Evolutionary conservation across 2,329 filamentous ascomycete genomes (phyloP).

Genomic region (Scedosporium apiospermum): DNA sequence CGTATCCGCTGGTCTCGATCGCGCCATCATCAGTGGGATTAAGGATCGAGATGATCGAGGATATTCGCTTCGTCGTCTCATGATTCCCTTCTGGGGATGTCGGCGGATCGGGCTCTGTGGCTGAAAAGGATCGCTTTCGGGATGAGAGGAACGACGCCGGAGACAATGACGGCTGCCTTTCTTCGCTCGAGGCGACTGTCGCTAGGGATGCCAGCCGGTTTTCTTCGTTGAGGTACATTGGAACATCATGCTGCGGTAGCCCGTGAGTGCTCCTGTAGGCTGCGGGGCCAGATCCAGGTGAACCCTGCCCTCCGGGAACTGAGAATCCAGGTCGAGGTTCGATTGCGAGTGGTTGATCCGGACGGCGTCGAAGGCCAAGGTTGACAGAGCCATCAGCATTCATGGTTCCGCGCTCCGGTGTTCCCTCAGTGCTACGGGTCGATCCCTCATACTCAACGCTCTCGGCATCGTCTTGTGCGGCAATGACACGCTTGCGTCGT

Average conservation of each 20-base stretch:
- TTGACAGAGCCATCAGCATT: conserved; percentile 59
- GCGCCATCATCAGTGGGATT: conserved; percentile 37
- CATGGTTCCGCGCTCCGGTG: conserved; percentile 42
- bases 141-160: conserved; percentile 51
- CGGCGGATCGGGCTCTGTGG: conserved; percentile 41
- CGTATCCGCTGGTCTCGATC: neutral
- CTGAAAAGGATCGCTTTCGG: conserved; percentile 60
- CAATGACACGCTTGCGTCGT: conserved; percentile 85
- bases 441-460: conserved; percentile 39
- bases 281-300: conserved; percentile 31
- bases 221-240: conserved; percentile 39
- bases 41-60: conserved; percentile 67
- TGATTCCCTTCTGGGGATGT: conserved; percentile 26
- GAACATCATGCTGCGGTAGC: conserved; percentile 22
- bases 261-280: conserved; percentile 40
- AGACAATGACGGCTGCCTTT: conserved; percentile 48
- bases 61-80: conserved; percentile 51
- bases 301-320: conserved; percentile 20
- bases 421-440: conserved; percentile 25
- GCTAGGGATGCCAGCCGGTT: conserved; percentile 49
- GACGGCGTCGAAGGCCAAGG: conserved; percentile 42
- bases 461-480: conserved; percentile 42
- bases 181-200: conserved; percentile 32
- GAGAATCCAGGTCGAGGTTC: conserved; percentile 37
- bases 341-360: conserved; percentile 1